phyloP scores from a whole-genome alignment of 2,329 filamentous ascomycete genomes.

The Ascochyta rabiei region DNA sequence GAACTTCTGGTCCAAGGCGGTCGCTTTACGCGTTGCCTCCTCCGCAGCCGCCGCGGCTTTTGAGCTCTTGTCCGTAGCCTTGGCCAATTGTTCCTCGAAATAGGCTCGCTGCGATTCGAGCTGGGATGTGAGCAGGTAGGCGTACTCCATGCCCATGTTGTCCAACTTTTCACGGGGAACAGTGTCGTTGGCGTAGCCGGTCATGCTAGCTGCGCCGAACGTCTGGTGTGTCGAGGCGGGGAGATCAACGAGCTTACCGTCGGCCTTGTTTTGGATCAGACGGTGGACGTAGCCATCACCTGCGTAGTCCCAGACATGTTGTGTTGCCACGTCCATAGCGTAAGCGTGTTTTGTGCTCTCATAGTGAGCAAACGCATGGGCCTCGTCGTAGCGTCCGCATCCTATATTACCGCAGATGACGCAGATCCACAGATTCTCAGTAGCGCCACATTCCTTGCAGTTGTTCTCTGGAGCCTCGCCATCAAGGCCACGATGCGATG shows the following conservation, averaged over 20 bases:
- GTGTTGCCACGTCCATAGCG: slow-evolving; percentile 88
- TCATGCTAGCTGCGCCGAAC: slow-evolving; percentile 48
- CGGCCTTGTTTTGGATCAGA: slow-evolving; percentile 89
- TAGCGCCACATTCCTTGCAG: slow-evolving; percentile 80
- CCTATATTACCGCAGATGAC: slow-evolving; percentile 91
- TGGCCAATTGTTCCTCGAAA: slow-evolving; percentile 89
- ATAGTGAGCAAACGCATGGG: slow-evolving; percentile 92
- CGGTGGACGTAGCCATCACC: slow-evolving; percentile 96
- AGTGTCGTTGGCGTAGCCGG: slow-evolving; percentile 62
- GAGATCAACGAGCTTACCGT: slow-evolving; percentile 91
- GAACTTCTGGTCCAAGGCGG: slow-evolving; percentile 58
- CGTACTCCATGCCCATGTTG: slow-evolving; percentile 90
- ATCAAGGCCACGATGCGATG: slow-evolving; percentile 38
- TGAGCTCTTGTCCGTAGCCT: slow-evolving; percentile 86
- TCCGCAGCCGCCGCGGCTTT: slow-evolving; percentile 73
- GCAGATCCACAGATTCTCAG: slow-evolving; percentile 91
- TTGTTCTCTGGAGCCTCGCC: slow-evolving; percentile 65
- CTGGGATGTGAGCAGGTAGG: slow-evolving; percentile 89
- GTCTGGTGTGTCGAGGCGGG: slow-evolving; percentile 57
- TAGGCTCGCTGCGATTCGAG: slow-evolving; percentile 91
- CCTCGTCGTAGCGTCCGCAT: slow-evolving; percentile 91
- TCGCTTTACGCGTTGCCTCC: slow-evolving; percentile 59
- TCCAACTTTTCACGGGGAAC: slow-evolving; percentile 75
- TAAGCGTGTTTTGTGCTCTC: slow-evolving; percentile 89
- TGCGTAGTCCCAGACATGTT: slow-evolving; percentile 98